Evolutionary conservation across 2,329 filamentous ascomycete species (phyloP), one percentile per base, ranked within the genome.

Genomic region (Cladosporium velox): DNA sequence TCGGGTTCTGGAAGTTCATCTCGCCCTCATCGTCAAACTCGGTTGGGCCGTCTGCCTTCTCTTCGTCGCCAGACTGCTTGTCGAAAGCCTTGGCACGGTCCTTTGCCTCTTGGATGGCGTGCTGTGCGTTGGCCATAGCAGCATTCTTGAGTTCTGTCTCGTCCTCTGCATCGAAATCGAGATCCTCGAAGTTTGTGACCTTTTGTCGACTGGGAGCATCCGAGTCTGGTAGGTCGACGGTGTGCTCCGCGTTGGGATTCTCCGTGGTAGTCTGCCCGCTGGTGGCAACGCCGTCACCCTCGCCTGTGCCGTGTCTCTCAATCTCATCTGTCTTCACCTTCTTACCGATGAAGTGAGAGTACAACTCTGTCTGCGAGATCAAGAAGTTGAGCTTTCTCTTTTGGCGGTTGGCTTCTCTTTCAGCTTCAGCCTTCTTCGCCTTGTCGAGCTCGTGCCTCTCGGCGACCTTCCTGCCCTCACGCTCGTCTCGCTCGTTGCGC

Each of bases 1-100:
- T 95, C 0, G 95, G 95, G 77, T 99, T 98, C 81, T 99, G 95
- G 84, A 99, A 99, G 81, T 99, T 99, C 91, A 99, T 92, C 81
- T 99, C 95, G 72, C 93, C 94, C 74, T 97, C 93, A 67, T 97
- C 93, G 67, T 97, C 93, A 70, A 95, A 91, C 78, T 91, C 72
- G 34, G 72, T 72, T 49, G 75, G 73, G 6, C 72, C 72, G 49
- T 69, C 69, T 12, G 70, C 59, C 10, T 74, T 65, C 21, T 73
- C 72, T 87, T 87, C 74, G 88, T 87, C 62, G 87, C 83, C 62
- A 84, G 85, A 84, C 67, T 72, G 71, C 63, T 92, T 89, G 81
- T 98, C 96, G 85, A 99, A 99, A 11, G 91, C 91, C 61, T 93
- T 89, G 0, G 95, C 95, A 78, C 95, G 93, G 77, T 93, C 89